Conservation (phyloP, 2,329 filamentous ascomycete genomes). For the Ophiostoma ulmi region DNA sequence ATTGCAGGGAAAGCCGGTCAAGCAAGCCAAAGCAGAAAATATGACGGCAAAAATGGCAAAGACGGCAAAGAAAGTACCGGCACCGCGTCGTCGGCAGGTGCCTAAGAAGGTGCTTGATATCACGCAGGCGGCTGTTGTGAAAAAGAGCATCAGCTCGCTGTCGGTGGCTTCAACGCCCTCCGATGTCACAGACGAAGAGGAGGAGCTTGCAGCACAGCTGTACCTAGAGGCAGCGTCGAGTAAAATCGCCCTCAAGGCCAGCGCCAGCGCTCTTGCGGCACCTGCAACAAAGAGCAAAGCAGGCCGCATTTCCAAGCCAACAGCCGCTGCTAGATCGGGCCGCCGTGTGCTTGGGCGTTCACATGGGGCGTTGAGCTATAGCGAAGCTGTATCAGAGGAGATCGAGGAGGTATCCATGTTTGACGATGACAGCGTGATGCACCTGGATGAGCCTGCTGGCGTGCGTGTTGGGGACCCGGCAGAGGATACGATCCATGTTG, state of each 20-base stretch:
- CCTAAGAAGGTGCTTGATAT: conserved; percentile 1
- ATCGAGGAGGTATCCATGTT: conserved; percentile 13
- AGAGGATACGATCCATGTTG: conserved; percentile 9
- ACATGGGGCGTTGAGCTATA: not conserved
- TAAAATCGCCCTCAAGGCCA: not conserved
- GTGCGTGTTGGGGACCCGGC: not conserved
- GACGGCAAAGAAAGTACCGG: not conserved
- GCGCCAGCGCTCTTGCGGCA: not conserved
- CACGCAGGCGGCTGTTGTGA: not conserved
- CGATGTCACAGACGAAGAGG: conserved; percentile 12
- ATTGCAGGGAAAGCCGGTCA: not conserved
- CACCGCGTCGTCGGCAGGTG: not conserved
- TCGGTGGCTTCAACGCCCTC: not conserved
- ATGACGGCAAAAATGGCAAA: too few relatives aligned
- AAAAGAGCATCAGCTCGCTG: not conserved
- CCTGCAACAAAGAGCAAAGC: not conserved
- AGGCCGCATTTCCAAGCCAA: not conserved
- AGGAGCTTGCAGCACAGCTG: conserved; percentile 21
- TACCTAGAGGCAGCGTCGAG: conserved; percentile 4
- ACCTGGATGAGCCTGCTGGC: not conserved
- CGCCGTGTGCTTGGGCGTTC: not conserved
- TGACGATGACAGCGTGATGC: conserved; percentile 7
- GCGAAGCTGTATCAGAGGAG: not conserved
- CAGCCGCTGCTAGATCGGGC: not conserved
- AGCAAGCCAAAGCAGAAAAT: not conserved